Conservation (phyloP, 2,329 filamentous ascomycete genomes). For the Tolypocladium album region DNA sequence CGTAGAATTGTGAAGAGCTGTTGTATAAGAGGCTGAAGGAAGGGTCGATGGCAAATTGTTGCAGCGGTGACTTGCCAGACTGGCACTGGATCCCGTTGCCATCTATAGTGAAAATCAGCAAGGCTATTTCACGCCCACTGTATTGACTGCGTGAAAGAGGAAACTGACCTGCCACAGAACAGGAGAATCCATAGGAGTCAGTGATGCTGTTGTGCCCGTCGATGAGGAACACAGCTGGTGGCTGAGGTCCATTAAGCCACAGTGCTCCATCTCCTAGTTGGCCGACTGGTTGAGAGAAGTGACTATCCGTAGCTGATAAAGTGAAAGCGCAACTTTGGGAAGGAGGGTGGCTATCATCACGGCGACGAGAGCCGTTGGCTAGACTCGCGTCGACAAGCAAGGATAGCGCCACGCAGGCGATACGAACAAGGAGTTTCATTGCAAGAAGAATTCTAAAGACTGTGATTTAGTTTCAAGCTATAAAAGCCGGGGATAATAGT, state of each 20-base stretch:
- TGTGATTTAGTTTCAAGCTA: too few relatives aligned
- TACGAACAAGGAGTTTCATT: too few relatives aligned
- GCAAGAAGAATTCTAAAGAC: too few relatives aligned
- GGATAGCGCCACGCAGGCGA: too few relatives aligned
- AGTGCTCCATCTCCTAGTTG: not conserved
- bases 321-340: not conserved
- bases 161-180: not conserved
- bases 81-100: not conserved
- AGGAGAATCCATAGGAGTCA: not conserved
- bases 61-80: not conserved
- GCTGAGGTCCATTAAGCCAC: not conserved
- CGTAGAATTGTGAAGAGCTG: not conserved
- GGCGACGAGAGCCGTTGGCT: too few relatives aligned
- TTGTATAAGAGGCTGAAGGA: not conserved
- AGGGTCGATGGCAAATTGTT: not conserved
- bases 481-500: too few relatives aligned
- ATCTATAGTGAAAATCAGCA: not conserved
- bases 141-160: too few relatives aligned
- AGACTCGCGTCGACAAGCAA: too few relatives aligned
- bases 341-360: not conserved
- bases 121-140: not conserved
- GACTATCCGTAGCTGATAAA: not conserved
- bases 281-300: not conserved
- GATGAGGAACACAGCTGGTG: not conserved
- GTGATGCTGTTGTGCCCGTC: not conserved